These are phyloP conservation scores for Coemansia sp. DNA, from an alignment of 192 early-diverging fungal genomes.

Conservation along the genomic window DNA sequence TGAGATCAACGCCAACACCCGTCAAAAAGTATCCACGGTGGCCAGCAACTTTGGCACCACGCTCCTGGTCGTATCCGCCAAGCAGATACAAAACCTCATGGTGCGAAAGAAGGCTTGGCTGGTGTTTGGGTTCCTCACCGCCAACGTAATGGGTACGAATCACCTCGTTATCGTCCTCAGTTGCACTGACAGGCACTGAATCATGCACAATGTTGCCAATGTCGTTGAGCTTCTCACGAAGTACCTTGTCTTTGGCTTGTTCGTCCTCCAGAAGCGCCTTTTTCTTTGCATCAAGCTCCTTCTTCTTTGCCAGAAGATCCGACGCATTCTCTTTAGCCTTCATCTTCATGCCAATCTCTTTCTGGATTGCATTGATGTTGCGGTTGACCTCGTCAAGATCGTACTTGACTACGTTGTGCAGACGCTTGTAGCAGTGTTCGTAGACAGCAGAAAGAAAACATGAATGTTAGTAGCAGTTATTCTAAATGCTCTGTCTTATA, in stretches of 20 bases:
- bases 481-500: not conserved
- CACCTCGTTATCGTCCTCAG: constrained; percentile 81
- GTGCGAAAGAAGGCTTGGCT: constrained; percentile 73
- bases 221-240: constrained; percentile 81
- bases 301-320: constrained; percentile 75
- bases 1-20: constrained; percentile 92
- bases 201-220: constrained; percentile 97
- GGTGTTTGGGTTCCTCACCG: constrained; percentile 59
- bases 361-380: constrained; percentile 88
- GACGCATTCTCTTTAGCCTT: constrained; percentile 91
- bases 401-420: constrained; percentile 67
- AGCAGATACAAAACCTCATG: constrained; percentile 93
- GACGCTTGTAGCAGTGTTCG: not conserved
- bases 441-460: not conserved
- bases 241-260: constrained; percentile 72
- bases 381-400: constrained; percentile 87
- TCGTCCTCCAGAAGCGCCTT: constrained; percentile 64
- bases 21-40: constrained; percentile 99
- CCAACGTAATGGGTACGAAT: constrained; percentile 64
- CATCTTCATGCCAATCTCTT: constrained; percentile 83
- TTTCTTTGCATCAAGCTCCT: constrained; percentile 71
- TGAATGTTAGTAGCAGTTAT: not conserved
- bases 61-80: constrained; percentile 83
- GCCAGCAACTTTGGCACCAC: constrained; percentile 94
- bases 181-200: constrained; percentile 80